Percentiles rank a stretch among this genome's conserved stretches.
Conservation (phyloP, 2,329 filamentous ascomycete species). For the Stachybotrys chartarum region DNA sequence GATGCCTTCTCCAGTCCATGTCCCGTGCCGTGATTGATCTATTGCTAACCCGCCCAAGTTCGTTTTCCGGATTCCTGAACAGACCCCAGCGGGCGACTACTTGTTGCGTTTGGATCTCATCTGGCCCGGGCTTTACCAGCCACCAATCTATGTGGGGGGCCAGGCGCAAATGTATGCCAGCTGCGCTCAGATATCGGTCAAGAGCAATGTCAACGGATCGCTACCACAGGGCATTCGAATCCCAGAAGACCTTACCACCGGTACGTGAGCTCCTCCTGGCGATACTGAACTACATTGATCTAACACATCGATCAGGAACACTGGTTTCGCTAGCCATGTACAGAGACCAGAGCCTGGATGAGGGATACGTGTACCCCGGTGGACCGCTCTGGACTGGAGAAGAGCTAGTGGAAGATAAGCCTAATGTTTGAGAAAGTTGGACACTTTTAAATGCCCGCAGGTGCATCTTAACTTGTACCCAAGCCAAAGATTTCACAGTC, state of each 20-base stretch:
- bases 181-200: slow-evolving; percentile 1
- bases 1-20: too few species aligned
- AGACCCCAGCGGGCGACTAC: slow-evolving; percentile 10
- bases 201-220: neutral
- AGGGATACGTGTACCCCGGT: slow-evolving; percentile 1
- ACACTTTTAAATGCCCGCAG: neutral
- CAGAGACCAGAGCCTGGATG: neutral
- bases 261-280: neutral
- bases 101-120: slow-evolving; percentile 5
- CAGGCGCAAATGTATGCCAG: slow-evolving; percentile 1
- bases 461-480: neutral
- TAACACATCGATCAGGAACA: neutral
- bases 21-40: neutral
- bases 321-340: slow-evolving; percentile 1
- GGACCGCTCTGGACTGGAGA: slow-evolving; percentile 1
- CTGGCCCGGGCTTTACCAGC: neutral
- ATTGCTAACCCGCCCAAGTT: slow-evolving; percentile 4
- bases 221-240: slow-evolving; percentile 2
- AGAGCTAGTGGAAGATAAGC: neutral
- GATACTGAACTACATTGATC: too few species aligned
- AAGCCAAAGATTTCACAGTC: neutral
- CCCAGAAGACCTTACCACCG: neutral
- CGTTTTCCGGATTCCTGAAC: slow-evolving; percentile 8
- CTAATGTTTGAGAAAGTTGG: neutral
- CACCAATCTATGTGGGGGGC: neutral